Conservation (phyloP, 768 basidiomycete genomes). For the Sarcodon sp. region DNA sequence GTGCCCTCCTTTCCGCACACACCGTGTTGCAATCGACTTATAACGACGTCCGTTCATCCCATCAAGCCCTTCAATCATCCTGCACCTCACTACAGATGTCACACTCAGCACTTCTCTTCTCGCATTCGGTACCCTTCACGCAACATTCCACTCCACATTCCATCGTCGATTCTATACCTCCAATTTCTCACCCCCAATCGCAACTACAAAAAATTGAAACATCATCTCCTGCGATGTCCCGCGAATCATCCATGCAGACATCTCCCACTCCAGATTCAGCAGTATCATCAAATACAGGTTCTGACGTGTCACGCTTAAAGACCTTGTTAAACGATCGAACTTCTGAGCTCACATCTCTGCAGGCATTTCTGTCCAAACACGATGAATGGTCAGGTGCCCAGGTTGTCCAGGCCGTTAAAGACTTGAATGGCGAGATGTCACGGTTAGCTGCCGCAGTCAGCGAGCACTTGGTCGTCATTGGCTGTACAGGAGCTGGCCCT, state of each 20-base stretch:
- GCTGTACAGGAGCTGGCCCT: no score
- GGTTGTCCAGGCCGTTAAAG: slow-evolving; percentile 7
- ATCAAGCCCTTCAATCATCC: neutral
- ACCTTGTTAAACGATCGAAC: slow-evolving; percentile 12
- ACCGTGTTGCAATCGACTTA: neutral
- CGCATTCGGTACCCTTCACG: neutral
- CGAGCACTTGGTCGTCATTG: slow-evolving; percentile 9
- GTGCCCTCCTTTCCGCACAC: neutral
- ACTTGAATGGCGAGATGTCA: slow-evolving; percentile 21
- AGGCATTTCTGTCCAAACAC: slow-evolving; percentile 21
- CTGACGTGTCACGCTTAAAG: neutral
- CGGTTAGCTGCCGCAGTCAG: slow-evolving; percentile 19
- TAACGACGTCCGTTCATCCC: neutral
- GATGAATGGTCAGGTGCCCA: slow-evolving; percentile 15
- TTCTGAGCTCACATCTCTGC: slow-evolving; percentile 18
- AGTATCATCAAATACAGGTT: neutral
- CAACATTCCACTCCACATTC: neutral
- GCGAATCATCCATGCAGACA: neutral
- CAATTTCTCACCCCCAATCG: neutral
- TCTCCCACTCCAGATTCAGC: neutral
- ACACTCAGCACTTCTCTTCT: neutral
- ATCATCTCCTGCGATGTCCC: neutral
- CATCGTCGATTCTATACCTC: neutral
- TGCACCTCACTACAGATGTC: neutral
- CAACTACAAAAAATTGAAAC: neutral